Conservation (phyloP, 352 stramenopile species). For the Globisporangium yorkense region DNA sequence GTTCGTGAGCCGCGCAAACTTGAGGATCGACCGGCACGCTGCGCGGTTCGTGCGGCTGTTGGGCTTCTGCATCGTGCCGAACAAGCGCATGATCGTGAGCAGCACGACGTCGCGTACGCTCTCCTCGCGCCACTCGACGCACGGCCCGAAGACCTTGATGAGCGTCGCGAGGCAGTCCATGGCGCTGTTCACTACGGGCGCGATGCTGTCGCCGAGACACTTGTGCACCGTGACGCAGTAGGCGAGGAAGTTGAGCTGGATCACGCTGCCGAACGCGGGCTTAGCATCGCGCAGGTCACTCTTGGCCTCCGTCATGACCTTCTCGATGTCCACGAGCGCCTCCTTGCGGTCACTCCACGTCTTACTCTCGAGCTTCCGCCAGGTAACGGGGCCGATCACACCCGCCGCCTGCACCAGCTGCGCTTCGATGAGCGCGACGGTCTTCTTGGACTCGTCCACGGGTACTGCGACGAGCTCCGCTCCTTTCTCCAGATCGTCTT, state of each 20-base stretch:
- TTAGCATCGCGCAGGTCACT: slow-evolving; percentile 63
- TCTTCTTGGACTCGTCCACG: slow-evolving; percentile 43
- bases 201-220: slow-evolving; percentile 57
- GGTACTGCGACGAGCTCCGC: slow-evolving; percentile 33
- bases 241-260: slow-evolving; percentile 58
- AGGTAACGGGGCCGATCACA: slow-evolving; percentile 57
- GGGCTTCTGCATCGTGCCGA: slow-evolving; percentile 69
- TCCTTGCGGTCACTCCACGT: slow-evolving; percentile 83
- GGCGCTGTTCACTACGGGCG: slow-evolving; percentile 65
- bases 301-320: slow-evolving; percentile 60
- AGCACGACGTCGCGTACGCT: slow-evolving; percentile 55
- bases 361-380: slow-evolving; percentile 77
- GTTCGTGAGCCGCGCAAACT: slow-evolving; percentile 59
- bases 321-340: slow-evolving; percentile 69
- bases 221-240: slow-evolving; percentile 62
- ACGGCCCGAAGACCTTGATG: slow-evolving; percentile 68
- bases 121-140: slow-evolving; percentile 66
- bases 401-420: slow-evolving; percentile 30
- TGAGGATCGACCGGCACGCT: slow-evolving; percentile 69
- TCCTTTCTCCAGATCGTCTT: slow-evolving; percentile 20
- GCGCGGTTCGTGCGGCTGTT: slow-evolving; percentile 71
- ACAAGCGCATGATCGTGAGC: slow-evolving; percentile 54
- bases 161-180: slow-evolving; percentile 66
- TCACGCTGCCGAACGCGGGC: slow-evolving; percentile 45
- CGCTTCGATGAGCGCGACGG: slow-evolving; percentile 35